Percentiles rank a stretch among this genome's conserved stretches.
Evolutionary conservation across 441 rosid species (phyloP).

Genomic region (Populus hybrid): DNA sequence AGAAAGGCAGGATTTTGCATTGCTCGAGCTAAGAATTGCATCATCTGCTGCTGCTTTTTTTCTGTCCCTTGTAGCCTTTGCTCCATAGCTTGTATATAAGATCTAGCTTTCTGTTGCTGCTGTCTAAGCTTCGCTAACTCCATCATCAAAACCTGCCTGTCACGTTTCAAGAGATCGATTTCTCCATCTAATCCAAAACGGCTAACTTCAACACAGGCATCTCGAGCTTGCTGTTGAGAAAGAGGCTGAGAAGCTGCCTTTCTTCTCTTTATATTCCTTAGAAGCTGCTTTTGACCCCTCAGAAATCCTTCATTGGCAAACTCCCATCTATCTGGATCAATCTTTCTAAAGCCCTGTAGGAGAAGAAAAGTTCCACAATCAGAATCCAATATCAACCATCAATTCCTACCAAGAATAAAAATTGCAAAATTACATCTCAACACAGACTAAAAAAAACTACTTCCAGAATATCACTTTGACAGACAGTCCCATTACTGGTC

Average conservation of each 20-base stretch:
- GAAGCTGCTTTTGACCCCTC: constrained; percentile 61
- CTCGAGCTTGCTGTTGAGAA: constrained; percentile 32
- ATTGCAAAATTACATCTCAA: background rate
- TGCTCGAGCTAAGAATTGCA: constrained; percentile 76
- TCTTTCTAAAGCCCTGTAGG: constrained; percentile 77
- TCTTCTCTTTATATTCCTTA: constrained; percentile 67
- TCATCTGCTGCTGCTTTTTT: constrained; percentile 78
- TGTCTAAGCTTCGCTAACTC: constrained; percentile 72
- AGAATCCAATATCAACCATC: constrained; percentile 2
- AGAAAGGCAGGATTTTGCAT: constrained; percentile 58
- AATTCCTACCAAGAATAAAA: background rate
- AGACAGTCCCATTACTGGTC: no score
- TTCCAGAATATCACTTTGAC: background rate
- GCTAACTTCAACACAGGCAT: constrained; percentile 49
- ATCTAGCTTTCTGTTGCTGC: constrained; percentile 61
- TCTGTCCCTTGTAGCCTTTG: constrained; percentile 63
- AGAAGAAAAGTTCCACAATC: background rate
- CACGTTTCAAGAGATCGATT: constrained; percentile 48
- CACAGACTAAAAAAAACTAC: background rate
- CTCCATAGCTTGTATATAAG: constrained; percentile 61
- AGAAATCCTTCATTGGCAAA: constrained; percentile 80
- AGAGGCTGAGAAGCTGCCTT: constrained; percentile 36
- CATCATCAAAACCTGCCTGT: constrained; percentile 51
- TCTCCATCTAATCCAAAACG: constrained; percentile 46
- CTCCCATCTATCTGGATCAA: constrained; percentile 83